Evolutionary conservation across 352 stramenopile genomes (phyloP).

Genomic region (Thalassiosira hispida): DNA sequence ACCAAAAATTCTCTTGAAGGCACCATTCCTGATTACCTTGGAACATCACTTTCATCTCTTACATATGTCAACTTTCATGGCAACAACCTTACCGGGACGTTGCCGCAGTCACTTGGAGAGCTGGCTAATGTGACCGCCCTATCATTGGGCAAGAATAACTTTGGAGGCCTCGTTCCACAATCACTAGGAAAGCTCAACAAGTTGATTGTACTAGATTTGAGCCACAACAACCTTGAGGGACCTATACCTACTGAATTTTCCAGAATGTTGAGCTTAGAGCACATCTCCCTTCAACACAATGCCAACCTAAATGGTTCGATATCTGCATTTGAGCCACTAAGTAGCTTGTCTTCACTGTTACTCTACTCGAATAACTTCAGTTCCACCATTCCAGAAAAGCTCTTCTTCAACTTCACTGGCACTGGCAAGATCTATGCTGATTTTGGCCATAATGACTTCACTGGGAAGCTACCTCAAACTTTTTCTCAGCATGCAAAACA

Average conservation of each 20-base stretch:
- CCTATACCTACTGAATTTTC: constrained; percentile 39
- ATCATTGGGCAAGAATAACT: constrained; percentile 3
- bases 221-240: constrained; percentile 32
- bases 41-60: background rate
- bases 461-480: background rate
- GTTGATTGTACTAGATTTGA: constrained; percentile 38
- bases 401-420: background rate
- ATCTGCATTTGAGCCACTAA: constrained; percentile 21
- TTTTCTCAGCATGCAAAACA: background rate
- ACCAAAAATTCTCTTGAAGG: background rate
- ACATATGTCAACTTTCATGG: constrained; percentile 7
- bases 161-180: background rate
- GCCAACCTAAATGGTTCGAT: constrained; percentile 37
- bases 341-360: constrained; percentile 17
- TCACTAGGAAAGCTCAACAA: constrained; percentile 16
- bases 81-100: constrained; percentile 2
- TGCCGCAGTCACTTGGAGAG: constrained; percentile 4
- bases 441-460: constrained; percentile 14
- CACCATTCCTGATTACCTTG: background rate
- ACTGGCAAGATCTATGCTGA: background rate
- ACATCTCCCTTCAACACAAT: constrained; percentile 41
- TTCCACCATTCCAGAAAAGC: constrained; percentile 12
- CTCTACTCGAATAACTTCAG: constrained; percentile 38
- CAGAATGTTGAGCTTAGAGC: constrained; percentile 25
- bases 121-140: constrained; percentile 3